These are phyloP conservation scores for Lichtheimia corymbifera DNA, from an alignment of 371 early-diverging fungal species.

Conservation along the genomic window DNA sequence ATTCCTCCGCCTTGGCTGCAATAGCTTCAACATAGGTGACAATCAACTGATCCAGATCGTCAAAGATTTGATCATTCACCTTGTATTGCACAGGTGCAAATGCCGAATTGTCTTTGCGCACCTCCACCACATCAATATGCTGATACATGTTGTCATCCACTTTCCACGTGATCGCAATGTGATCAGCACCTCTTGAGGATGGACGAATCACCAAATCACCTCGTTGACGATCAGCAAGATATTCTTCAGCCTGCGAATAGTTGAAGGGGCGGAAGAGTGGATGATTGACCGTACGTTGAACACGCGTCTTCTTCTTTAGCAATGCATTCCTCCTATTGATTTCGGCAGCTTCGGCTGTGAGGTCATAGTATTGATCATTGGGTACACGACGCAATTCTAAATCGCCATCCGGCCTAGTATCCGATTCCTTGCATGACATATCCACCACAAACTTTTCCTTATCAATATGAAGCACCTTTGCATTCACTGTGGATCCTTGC, in stretches of 20 bases:
- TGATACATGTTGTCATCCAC: slow-evolving; percentile 82
- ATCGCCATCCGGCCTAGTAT: slow-evolving; percentile 54
- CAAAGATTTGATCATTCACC: slow-evolving; percentile 66
- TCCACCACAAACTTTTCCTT: slow-evolving; percentile 79
- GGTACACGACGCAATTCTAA: slow-evolving; percentile 44
- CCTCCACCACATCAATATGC: slow-evolving; percentile 88
- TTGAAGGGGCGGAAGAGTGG: slow-evolving; percentile 83
- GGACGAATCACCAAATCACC: slow-evolving; percentile 94
- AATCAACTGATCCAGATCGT: slow-evolving; percentile 90
- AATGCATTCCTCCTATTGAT: slow-evolving; percentile 57
- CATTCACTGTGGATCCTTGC: slow-evolving; percentile 71
- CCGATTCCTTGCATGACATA: slow-evolving; percentile 60
- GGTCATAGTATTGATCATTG: slow-evolving; percentile 72
- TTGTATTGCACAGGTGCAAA: slow-evolving; percentile 32
- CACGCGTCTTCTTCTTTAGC: slow-evolving; percentile 40
- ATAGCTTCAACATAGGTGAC: slow-evolving; percentile 89
- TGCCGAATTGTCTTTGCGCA: slow-evolving; percentile 53
- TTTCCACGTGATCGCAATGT: slow-evolving; percentile 94
- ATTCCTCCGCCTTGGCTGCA: slow-evolving; percentile 64
- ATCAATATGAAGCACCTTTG: slow-evolving; percentile 79
- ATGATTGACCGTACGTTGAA: slow-evolving; percentile 72
- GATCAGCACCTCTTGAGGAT: slow-evolving; percentile 83
- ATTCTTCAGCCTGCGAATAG: slow-evolving; percentile 74
- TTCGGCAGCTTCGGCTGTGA: slow-evolving; percentile 57
- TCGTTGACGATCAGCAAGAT: slow-evolving; percentile 61